Base-by-base conservation (phyloP, 352 stramenopile species). In the Salisapilia sapeloensis region DNA sequence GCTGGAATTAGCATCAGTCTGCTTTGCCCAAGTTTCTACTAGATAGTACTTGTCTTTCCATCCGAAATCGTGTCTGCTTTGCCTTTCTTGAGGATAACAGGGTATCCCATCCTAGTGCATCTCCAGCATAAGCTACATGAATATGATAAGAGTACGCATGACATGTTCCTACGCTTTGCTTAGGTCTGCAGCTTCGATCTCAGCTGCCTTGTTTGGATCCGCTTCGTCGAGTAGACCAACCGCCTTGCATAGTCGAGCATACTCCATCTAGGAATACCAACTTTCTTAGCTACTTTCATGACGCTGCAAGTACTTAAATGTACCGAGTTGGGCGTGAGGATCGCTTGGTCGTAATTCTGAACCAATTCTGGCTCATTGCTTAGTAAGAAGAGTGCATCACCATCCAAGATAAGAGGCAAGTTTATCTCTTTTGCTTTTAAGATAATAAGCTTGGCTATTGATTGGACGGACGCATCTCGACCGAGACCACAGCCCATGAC, bases 291-390 rank as follows among this genome's bases (percentile, higher is more conserved):
- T 43, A 11, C 24, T 29, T 21, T 28, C 4, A 30, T 4, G 12
- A 1, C 11, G 19, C 7, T 14, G 38, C 26, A 4, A 41, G 12
- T 6, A 1, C 3, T 6, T 13, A 8, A 21, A 38, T 56, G 29
- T 43, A 78, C 63, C 23, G 55, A 67, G 42, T 99, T 99, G 1
- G 94, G 94, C 9, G 93, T 98, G 31, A 99, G 57, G 12, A 97
- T 67, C 14, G 81, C 74, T 5, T 72, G 60, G 18, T 38, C 46
- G 30, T 90, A 75, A 4, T 62, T 82, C 11, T 48, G 59, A 27
- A 85, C 51, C 12, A 79, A 45, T 6, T 69, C 50, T 0, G 63
- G 60, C 16, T 87, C 46, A 16, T 90, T 29, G 33, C 78, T 89
- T 24, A 95, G 46, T 22, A 97, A 48, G 41, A 65, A 97, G 4